Base-by-base conservation (phyloP, 768 basidiomycete genomes). In the Cantharellus cinnabarinus region DNA sequence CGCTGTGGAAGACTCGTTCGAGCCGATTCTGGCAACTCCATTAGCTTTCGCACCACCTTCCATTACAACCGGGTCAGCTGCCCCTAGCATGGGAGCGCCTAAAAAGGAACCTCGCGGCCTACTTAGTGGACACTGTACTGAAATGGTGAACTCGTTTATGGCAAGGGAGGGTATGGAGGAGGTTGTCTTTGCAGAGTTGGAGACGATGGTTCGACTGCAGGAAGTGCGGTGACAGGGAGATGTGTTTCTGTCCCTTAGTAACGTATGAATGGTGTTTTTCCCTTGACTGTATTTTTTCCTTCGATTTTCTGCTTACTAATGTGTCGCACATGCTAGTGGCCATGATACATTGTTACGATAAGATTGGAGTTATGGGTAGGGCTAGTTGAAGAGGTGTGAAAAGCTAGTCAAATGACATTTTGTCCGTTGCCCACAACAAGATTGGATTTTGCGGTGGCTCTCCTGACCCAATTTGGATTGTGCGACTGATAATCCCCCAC, bases 31-130 rank as follows among this genome's bases (percentile, higher is more conserved):
- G 62, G 69, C 79, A 20, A 71, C 75, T 15, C 70, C 71, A 20
- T 73, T 73, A 55, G 76, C 85, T 3, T 77, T 78, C 2, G 74
- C 89, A 56, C 74, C 83, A 3, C 89, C 88, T 67, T 87, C 86
- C n/a, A 84, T 89, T 77, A 57, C 35, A 14, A 55, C 14, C 37
- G 35, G 53, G 14, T 59, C 52, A 20, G 53, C 44, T 14, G 48
- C 52, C 55, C 51, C 59, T 7, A 62, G 60, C 10, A 57, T 56
- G 15, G 61, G 61, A 35, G 54, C 55, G 15, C 73, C 73, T 5
- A 71, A 76, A 53, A 85, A 89, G 68, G 79, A 75, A 61, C 88
- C 88, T 4, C 82, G 79, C 20, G 87, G 87, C 2, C 68, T 89
- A 58, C 72, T 88, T 40, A 84, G 80, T 58, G 82, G 82, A 4